Base-by-base conservation (phyloP, 257 asterid genomes). In the Plantago elongata region DNA sequence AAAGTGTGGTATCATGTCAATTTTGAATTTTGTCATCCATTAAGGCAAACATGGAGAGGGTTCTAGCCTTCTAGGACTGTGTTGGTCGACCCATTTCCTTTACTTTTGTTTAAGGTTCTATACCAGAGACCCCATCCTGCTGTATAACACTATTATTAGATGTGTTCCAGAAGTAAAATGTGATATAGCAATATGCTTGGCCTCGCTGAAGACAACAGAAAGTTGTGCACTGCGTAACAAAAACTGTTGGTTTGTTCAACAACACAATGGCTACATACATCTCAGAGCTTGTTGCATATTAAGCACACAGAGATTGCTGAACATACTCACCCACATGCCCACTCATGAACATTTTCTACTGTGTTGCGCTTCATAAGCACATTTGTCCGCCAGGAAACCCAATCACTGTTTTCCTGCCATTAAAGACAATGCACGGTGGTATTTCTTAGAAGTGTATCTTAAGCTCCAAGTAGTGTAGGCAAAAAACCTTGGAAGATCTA, bases 301-400 rank as follows among this genome's bases (percentile, higher is more conserved):
- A 16, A 9, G n/a, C 8, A 49, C 9, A 9, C 54, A 34, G 40
- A 49, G 27, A 49, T 49, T 13, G n/a, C 37, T 34, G 17, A 57
- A 38, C 3, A 62, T 13, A 62, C 49, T 48, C 57, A 62, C 58
- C 73, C 89, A 29, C 89, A 79, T 13, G 83, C 74, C 89, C 89
- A 82, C 71, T 79, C 83, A 66, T 74, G 68, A 51, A 82, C 81
- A 64, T 89, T 86, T 71, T 89, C 95, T 72, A 89, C 59, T 11
- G 84, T 68, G 68, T 84, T 89, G 65, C 97, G 97, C 65, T 84
- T 78, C 51, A 55, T 78, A 66, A 89, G 86, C 65, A 75, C 83
- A 73, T 78, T 84, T 27, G 83, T 65, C 62, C 79, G 89, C 94
- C 95, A 89, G 40, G 81, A 89, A 27, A 76, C 78, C 97, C 97